Evolutionary conservation across 768 basidiomycete genomes (phyloP).

Genomic region (Boletus rufocinnamomeus): DNA sequence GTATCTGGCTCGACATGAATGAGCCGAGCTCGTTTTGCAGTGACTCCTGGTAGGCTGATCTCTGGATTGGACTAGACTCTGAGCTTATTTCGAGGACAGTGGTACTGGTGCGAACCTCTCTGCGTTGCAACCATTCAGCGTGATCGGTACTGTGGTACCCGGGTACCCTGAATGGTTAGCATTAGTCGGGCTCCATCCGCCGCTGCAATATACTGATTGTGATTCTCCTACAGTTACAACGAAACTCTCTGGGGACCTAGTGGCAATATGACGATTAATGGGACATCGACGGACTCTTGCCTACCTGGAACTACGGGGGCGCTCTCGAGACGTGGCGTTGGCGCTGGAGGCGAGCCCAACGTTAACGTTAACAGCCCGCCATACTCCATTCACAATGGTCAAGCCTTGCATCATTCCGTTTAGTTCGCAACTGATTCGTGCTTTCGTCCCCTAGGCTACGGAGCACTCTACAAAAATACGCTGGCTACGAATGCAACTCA

Average conservation of each 20-base stretch:
- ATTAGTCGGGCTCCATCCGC: not conserved
- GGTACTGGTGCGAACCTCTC: conserved; percentile 59
- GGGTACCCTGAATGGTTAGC: conserved; percentile 71
- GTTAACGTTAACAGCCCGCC: conserved; percentile 59
- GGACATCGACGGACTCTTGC: conserved; percentile 54
- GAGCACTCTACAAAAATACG: conserved; percentile 53
- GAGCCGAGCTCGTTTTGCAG: conserved; percentile 66
- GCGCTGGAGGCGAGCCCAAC: conserved; percentile 49
- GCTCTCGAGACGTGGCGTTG: conserved; percentile 47
- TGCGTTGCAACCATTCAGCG: conserved; percentile 56
- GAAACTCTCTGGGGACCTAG: conserved; percentile 61
- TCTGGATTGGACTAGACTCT: not conserved
- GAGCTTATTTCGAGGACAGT: conserved; percentile 12
- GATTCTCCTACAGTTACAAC: conserved; percentile 52
- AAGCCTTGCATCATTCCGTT: conserved; percentile 10
- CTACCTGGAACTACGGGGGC: conserved; percentile 11
- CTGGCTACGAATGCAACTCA: conserved; percentile 76
- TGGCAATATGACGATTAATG: conserved; percentile 75
- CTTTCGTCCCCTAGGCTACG: conserved; percentile 41
- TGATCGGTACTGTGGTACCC: conserved; percentile 49
- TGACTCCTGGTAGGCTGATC: conserved; percentile 49
- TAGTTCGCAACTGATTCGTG: not conserved
- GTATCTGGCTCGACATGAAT: conserved; percentile 74
- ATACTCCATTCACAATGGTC: conserved; percentile 74
- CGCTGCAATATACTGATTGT: not conserved